Evolutionary conservation across 495 filamentous ascomycete genomes (phyloP), one percentile per base, ranked within the genome.

Genomic region (Lophiostoma macrostomum): DNA sequence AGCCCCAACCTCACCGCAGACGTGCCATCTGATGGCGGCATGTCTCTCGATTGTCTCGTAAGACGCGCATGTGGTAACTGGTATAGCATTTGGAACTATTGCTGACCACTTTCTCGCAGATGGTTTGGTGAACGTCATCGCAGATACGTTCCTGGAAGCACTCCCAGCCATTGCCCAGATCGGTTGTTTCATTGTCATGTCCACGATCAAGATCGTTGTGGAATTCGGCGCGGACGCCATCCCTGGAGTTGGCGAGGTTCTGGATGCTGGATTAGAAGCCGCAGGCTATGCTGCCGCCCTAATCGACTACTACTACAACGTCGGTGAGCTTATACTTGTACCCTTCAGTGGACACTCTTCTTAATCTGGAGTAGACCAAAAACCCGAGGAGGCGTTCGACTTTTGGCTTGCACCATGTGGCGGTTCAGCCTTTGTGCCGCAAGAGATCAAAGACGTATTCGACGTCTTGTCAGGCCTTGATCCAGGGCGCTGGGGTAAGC

Each of bases 151-250:
- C 20, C 24, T 22, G n/a, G 37, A 40, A 22, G 37, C 37, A 4
- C 19, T 40, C 11, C 37, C 37, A 19, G 37, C 18, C 16, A 40
- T 40, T 40, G 37, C 37, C n/a, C 20, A 46, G 25, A 46, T 46
- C 29, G 42, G 42, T 23, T 46, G 42, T 16, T 19, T 31, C 28
- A 29, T 46, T 3, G 12, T 46, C 25, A 31, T 46, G 24, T 29
- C 23, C 1, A 31, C 29, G 5, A 1, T 46, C 14, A 29, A 46
- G 29, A 12, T 46, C 5, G 16, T 46, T 11, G 24, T 46, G 12
- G 42, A 46, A 14, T 14, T 31, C 18, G 28, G 24, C 18, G 1
- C 24, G 6, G 13, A 31, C 5, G 42, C 42, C 4, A 46, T 46
- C 22, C 42, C 42, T 20, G 42, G 42, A 14, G 42, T 46, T 11